Evolutionary conservation across 805 yeast genomes (phyloP).

Genomic region (Sungouiozyma ichnusensis): DNA sequence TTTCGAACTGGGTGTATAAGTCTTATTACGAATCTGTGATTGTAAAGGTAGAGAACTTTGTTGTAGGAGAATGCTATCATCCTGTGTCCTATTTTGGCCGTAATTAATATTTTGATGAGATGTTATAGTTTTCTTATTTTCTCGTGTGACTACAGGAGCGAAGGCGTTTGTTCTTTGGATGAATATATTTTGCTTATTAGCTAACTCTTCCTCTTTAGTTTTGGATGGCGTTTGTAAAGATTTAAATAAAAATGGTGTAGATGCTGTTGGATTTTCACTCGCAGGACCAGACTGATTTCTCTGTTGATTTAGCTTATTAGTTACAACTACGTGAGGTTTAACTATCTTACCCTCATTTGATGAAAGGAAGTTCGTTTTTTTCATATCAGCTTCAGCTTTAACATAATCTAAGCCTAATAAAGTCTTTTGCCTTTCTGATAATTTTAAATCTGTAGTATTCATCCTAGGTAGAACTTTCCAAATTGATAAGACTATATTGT

Average conservation of each 20-base stretch:
- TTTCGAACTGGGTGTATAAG: constrained; percentile 28
- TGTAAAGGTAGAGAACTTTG: neutral
- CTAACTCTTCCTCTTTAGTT: constrained; percentile 6
- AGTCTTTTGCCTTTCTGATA: constrained; percentile 26
- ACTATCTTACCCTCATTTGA: neutral
- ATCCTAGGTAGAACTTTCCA: constrained; percentile 26
- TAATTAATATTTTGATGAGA: too few species aligned
- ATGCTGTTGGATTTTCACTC: constrained; percentile 2
- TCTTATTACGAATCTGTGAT: constrained; percentile 4
- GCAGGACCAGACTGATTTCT: neutral
- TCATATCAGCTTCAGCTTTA: neutral
- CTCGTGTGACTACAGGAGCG: too few species aligned
- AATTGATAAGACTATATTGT: constrained; percentile 24
- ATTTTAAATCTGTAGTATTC: constrained; percentile 25
- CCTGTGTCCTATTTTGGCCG: constrained; percentile 10
- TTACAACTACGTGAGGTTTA: constrained; percentile 12
- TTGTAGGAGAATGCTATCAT: constrained; percentile 18
- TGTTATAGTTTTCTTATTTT: too few species aligned
- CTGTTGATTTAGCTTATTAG: neutral
- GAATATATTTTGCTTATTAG: constrained; percentile 12
- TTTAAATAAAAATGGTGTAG: constrained; percentile 22
- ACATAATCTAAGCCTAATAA: constrained; percentile 25
- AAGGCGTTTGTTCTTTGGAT: neutral
- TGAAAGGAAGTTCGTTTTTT: neutral
- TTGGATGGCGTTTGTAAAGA: constrained; percentile 20